These are phyloP conservation scores for Xerocomellus chrysenteron DNA, from an alignment of 768 basidiomycete species.

Conservation along the genomic window DNA sequence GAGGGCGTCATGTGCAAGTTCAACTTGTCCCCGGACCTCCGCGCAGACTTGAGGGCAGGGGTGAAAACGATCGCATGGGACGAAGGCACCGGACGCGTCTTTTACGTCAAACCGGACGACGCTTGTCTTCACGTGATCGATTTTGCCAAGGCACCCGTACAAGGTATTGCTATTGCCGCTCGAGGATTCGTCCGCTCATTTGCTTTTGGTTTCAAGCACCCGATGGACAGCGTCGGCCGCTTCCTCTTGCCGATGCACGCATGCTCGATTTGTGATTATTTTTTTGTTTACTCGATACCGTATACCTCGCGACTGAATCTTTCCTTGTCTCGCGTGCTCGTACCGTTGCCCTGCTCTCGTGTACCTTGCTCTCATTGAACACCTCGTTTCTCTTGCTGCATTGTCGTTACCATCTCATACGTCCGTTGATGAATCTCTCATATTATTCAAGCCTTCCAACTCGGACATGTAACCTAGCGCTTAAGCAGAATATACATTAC, in stretches of 20 bases:
- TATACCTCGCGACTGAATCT: not conserved
- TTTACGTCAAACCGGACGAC: conserved; percentile 46
- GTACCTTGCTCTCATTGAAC: conserved; percentile 3
- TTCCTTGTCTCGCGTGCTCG: not conserved
- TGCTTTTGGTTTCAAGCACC: conserved; percentile 32
- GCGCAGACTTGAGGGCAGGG: conserved; percentile 26
- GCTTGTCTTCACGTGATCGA: conserved; percentile 47
- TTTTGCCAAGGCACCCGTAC: conserved; percentile 39
- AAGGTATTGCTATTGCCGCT: conserved; percentile 20
- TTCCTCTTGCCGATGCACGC: conserved; percentile 30
- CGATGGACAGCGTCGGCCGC: conserved; percentile 32
- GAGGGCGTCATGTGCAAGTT: conserved; percentile 29
- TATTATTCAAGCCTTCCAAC: not conserved
- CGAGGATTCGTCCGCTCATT: conserved; percentile 25
- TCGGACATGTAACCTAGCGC: conserved; percentile 16
- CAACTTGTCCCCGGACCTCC: conserved; percentile 15
- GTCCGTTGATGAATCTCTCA: not conserved
- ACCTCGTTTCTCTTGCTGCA: not conserved
- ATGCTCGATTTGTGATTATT: conserved; percentile 30
- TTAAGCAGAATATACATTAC: conserved; percentile 17
- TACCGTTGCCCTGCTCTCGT: not conserved
- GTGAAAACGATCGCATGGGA: conserved; percentile 62
- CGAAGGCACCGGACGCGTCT: conserved; percentile 60
- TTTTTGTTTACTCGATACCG: not conserved
- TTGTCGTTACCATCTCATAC: not conserved